A percentile compares a stretch with the other conserved stretches of the same genome.
phyloP scores from a whole-genome alignment of 148 eudicot genomes.

The Drosera capensis region DNA sequence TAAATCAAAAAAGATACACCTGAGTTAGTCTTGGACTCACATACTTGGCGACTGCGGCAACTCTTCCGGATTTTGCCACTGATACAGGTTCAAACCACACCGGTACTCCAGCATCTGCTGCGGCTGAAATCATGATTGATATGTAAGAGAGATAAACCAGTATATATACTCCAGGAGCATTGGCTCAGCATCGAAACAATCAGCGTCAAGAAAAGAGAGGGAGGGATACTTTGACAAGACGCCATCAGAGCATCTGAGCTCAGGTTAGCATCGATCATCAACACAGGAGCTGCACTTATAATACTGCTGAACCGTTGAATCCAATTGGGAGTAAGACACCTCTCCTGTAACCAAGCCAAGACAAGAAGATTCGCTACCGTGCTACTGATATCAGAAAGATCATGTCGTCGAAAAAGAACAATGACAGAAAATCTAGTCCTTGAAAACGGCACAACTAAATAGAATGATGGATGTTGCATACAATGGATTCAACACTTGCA shows the following conservation, averaged over 20 bases:
- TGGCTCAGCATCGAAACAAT: too few relatives aligned
- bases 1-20: neutral
- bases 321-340: slow-evolving; percentile 63
- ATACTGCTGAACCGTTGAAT: slow-evolving; percentile 34
- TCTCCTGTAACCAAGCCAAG: slow-evolving; percentile 33
- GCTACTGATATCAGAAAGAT: neutral
- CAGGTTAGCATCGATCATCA: slow-evolving; percentile 95
- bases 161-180: too few relatives aligned
- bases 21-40: slow-evolving; percentile 34
- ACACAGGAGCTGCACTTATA: slow-evolving; percentile 41
- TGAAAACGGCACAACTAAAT: neutral
- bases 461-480: slow-evolving; percentile 21
- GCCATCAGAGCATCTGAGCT: slow-evolving; percentile 44
- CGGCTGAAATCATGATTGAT: slow-evolving; percentile 37
- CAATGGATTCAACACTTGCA: slow-evolving; percentile 79
- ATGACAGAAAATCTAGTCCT: neutral
- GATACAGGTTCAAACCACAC: slow-evolving; percentile 99
- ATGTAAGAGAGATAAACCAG: neutral
- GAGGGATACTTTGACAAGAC: slow-evolving; percentile 49
- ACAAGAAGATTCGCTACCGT: neutral
- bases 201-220: too few relatives aligned
- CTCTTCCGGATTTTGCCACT: slow-evolving; percentile 66
- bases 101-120: slow-evolving; percentile 46
- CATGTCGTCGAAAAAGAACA: neutral
- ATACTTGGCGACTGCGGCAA: slow-evolving; percentile 49